Evolutionary conservation across 179 eudicot species (phyloP), one percentile per base, ranked within the genome.

Genomic region (Patellifolia procumbens): DNA sequence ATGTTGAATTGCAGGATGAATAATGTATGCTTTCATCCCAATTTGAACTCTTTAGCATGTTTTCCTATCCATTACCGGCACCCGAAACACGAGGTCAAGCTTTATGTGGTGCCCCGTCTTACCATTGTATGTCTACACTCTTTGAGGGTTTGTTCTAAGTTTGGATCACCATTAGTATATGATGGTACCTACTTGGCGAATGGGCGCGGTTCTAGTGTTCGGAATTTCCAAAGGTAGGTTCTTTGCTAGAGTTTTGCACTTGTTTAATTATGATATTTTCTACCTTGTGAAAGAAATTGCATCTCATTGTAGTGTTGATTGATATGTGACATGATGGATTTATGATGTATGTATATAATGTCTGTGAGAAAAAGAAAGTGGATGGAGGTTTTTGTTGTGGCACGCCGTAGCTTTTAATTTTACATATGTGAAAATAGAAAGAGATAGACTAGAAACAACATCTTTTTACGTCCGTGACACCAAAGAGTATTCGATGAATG

Each of bases 201-300:
- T 74, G 75, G 37, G 60, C 45, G 78, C 49, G 53, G 74, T 76
- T 78, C 88, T 69, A 78, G 68, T 77, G 65, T 66, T 61, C 73
- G 64, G 52, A 59, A 42, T 83, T 80, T 63, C 46, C 90, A 81
- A 68, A 82, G 89, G 96, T 89, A 75, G 32, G 34, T 67, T 39
- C 56, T 45, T 72, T 70, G 3, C 53, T 60, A 49, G 28, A 62
- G 39, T 49, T 64, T 46, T 69, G 43, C 49, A 29, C 59, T 70
- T 29, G 15, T 2, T 15, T 17, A 26, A 3, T 10, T 31, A 24
- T 5, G 9, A 24, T 69, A 29, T 0, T 28, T 24, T 20, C 28
- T 43, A 31, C 3, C 9, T 45, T 68, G 74, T 56, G 34, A 34
- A 22, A 42, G 42, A 49, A 16, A 5, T n/a, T 71, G 35, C 13